Evolutionary conservation across 2,329 filamentous ascomycete species (phyloP).

Genomic region (Lizonia empirigonia): DNA sequence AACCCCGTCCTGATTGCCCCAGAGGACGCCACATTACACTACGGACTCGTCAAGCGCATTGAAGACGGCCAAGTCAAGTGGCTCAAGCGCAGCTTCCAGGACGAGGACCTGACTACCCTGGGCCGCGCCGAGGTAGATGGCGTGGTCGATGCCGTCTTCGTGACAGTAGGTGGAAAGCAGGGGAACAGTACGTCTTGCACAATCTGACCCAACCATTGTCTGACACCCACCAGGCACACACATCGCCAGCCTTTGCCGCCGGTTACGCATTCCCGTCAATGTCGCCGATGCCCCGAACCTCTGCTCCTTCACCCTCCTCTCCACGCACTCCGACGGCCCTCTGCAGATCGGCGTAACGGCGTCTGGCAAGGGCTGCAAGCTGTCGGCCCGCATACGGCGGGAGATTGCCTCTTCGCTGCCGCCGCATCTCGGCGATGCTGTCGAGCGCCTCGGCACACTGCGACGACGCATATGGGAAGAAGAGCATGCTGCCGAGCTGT

Average conservation of each 20-base stretch:
- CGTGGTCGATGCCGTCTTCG: slow-evolving; percentile 91
- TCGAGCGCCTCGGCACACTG: slow-evolving; percentile 71
- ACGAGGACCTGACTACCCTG: slow-evolving; percentile 73
- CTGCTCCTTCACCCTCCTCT: slow-evolving; percentile 88
- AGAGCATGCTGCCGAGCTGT: slow-evolving; percentile 58
- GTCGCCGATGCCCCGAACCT: slow-evolving; percentile 85
- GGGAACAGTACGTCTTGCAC: slow-evolving; percentile 50
- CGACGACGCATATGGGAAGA: slow-evolving; percentile 51
- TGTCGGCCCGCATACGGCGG: slow-evolving; percentile 84
- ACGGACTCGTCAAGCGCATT: slow-evolving; percentile 66
- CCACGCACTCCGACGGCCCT: slow-evolving; percentile 86
- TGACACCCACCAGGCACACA: slow-evolving; percentile 58
- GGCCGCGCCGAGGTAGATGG: slow-evolving; percentile 78
- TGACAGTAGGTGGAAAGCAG: slow-evolving; percentile 66
- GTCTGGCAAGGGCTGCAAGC: slow-evolving; percentile 91
- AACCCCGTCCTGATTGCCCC: slow-evolving; percentile 79
- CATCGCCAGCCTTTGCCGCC: slow-evolving; percentile 76
- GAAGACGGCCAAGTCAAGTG: slow-evolving; percentile 70
- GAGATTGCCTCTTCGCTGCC: slow-evolving; percentile 86
- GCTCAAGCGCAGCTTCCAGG: slow-evolving; percentile 69
- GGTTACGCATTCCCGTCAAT: slow-evolving; percentile 88
- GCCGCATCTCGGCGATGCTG: slow-evolving; percentile 73
- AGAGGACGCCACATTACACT: slow-evolving; percentile 64
- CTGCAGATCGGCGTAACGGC: slow-evolving; percentile 95
- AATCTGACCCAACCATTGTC: neutral